Conservation (phyloP, 768 basidiomycete species). For the Rhizopogon vesiculosus region DNA sequence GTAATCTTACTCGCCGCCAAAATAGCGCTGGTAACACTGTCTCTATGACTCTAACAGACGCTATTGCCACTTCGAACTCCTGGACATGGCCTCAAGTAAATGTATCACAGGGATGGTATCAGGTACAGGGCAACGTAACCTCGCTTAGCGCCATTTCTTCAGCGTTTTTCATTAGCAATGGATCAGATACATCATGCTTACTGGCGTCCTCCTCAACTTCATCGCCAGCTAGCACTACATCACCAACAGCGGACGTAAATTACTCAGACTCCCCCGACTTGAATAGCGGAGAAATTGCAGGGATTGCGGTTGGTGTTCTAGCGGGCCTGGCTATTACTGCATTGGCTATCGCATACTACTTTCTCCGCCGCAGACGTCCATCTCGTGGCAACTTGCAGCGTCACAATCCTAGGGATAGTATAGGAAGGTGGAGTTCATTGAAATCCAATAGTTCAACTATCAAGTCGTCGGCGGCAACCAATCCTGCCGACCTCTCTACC, state of each 20-base stretch:
- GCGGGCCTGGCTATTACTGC: constrained; percentile 31
- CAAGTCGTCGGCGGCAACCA: background rate
- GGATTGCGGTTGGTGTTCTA: constrained; percentile 45
- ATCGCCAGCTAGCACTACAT: background rate
- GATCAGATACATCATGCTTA: constrained; percentile 33
- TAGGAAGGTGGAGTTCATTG: constrained; percentile 23
- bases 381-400: constrained; percentile 28
- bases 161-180: constrained; percentile 32
- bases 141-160: constrained; percentile 14
- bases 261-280: constrained; percentile 19
- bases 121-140: constrained; percentile 18
- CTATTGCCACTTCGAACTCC: constrained; percentile 14
- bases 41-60: constrained; percentile 20
- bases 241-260: constrained; percentile 5
- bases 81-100: constrained; percentile 45
- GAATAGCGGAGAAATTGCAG: constrained; percentile 44
- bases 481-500: background rate
- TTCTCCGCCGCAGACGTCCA: constrained; percentile 14
- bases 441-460: constrained; percentile 16
- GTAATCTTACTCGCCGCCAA: constrained; percentile 3
- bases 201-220: constrained; percentile 8
- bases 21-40: constrained; percentile 5
- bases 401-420: background rate
- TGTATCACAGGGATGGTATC: constrained; percentile 47
- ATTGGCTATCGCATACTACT: constrained; percentile 28